A percentile compares a stretch with the other conserved stretches of the same genome.
Evolutionary conservation across 2,329 filamentous ascomycete genomes (phyloP).

Genomic region (Lecanosticta acicola): DNA sequence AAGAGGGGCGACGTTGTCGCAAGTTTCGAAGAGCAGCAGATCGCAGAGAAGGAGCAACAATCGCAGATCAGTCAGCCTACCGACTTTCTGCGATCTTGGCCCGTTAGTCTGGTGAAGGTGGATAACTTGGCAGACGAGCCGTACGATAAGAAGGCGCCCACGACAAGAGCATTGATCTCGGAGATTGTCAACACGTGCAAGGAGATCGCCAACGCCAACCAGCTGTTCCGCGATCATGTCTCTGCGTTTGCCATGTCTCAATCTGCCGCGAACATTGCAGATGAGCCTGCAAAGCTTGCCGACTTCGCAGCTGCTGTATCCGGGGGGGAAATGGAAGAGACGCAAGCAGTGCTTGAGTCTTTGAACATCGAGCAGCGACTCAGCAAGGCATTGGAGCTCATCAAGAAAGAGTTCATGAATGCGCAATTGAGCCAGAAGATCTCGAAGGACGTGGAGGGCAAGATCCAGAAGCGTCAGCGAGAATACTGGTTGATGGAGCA

Average conservation of each 20-base stretch:
- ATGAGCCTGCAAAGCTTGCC: slow-evolving; percentile 89
- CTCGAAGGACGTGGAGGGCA: slow-evolving; percentile 92
- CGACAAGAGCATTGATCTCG: slow-evolving; percentile 86
- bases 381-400: slow-evolving; percentile 80
- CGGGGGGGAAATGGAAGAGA: slow-evolving; percentile 83
- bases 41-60: slow-evolving; percentile 48
- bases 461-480: slow-evolving; percentile 93
- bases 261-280: slow-evolving; percentile 86
- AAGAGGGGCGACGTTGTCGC: slow-evolving; percentile 92
- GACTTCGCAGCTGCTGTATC: slow-evolving; percentile 97
- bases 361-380: slow-evolving; percentile 89
- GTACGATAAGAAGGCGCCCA: slow-evolving; percentile 80
- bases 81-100: slow-evolving; percentile 82
- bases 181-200: slow-evolving; percentile 99
- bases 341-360: slow-evolving; percentile 84
- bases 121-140: slow-evolving; percentile 87
- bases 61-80: slow-evolving; percentile 64
- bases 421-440: slow-evolving; percentile 96
- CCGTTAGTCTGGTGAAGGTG: slow-evolving; percentile 90
- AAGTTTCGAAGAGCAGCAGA: slow-evolving; percentile 90
- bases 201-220: slow-evolving; percentile 89
- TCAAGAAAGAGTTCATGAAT: slow-evolving; percentile 99
- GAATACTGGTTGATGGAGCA: slow-evolving; percentile 99
- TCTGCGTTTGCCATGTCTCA: slow-evolving; percentile 96
- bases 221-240: slow-evolving; percentile 92